phyloP scores from a whole-genome alignment of 176 grass and related monocot species.

The Zea luxurians region DNA sequence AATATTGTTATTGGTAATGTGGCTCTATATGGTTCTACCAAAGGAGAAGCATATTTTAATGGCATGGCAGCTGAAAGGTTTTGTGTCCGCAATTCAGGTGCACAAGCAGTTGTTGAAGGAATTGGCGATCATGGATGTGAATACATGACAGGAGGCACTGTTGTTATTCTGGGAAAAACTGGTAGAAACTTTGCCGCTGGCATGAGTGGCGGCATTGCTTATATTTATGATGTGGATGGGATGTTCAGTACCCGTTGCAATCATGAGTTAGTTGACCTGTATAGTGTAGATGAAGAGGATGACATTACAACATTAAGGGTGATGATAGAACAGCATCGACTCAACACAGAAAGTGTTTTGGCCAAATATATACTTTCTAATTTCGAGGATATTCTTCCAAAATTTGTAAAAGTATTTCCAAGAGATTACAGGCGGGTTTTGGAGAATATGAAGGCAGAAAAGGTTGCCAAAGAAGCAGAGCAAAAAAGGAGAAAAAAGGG shows the following conservation, averaged over 20 bases:
- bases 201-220: slow-evolving; percentile 70
- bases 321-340: slow-evolving; percentile 70
- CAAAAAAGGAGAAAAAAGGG: slow-evolving; percentile 34
- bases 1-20: slow-evolving; percentile 76
- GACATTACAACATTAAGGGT: slow-evolving; percentile 51
- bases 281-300: slow-evolving; percentile 54
- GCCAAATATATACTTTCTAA: slow-evolving; percentile 55
- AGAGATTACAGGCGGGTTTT: slow-evolving; percentile 65
- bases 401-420: slow-evolving; percentile 68
- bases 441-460: slow-evolving; percentile 40
- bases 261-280: slow-evolving; percentile 57
- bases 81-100: slow-evolving; percentile 76
- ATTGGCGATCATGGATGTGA: slow-evolving; percentile 76
- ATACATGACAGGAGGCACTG: slow-evolving; percentile 74
- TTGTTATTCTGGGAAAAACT: slow-evolving; percentile 67
- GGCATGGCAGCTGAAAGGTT: slow-evolving; percentile 75
- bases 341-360: slow-evolving; percentile 44
- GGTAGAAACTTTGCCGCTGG: slow-evolving; percentile 73
- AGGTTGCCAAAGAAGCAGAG: slow-evolving; percentile 32
- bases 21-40: slow-evolving; percentile 63
- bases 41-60: slow-evolving; percentile 63
- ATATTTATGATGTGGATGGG: slow-evolving; percentile 64
- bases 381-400: slow-evolving; percentile 49
- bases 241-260: slow-evolving; percentile 54
- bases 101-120: slow-evolving; percentile 64